Conservation (phyloP, 345 rosid species). For the Moricandia arvensis region DNA sequence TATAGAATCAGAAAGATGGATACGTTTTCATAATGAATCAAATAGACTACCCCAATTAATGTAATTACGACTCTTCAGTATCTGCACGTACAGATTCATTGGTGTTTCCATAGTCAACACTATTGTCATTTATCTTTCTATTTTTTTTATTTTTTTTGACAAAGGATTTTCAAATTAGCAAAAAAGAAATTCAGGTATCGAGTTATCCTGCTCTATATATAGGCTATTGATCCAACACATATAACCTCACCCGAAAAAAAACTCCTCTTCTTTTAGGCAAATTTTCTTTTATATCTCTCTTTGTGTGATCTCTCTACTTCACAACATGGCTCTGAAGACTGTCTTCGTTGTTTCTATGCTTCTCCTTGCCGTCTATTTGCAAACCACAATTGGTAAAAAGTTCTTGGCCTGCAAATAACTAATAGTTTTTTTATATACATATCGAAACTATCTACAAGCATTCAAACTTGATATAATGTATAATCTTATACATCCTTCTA, state of each 20-base stretch:
- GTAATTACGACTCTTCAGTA: conserved; percentile 15
- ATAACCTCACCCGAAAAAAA: neutral
- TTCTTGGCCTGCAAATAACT: neutral
- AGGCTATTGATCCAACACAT: conserved; percentile 1
- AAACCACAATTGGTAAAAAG: conserved; percentile 22
- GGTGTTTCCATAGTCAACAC: conserved; percentile 13
- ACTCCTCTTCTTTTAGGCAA: neutral
- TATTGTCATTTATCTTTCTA: neutral
- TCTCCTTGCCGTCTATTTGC: conserved; percentile 23
- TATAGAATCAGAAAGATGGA: neutral
- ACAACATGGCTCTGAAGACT: conserved; percentile 26
- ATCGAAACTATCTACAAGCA: neutral
- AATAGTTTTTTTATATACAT: neutral
- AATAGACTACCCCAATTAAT: neutral
- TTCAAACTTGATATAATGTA: neutral
- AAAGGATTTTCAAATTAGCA: no score
- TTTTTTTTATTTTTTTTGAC: no score
- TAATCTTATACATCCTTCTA: neutral
- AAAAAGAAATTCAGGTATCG: neutral
- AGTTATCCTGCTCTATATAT: conserved; percentile 21
- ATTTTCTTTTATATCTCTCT: neutral
- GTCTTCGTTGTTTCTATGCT: conserved; percentile 10
- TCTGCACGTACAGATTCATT: neutral
- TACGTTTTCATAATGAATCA: neutral
- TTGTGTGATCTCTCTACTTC: neutral